These are phyloP conservation scores for Leucosporidium creatinivorum DNA, from an alignment of 768 basidiomycete species.

Conservation along the genomic window DNA sequence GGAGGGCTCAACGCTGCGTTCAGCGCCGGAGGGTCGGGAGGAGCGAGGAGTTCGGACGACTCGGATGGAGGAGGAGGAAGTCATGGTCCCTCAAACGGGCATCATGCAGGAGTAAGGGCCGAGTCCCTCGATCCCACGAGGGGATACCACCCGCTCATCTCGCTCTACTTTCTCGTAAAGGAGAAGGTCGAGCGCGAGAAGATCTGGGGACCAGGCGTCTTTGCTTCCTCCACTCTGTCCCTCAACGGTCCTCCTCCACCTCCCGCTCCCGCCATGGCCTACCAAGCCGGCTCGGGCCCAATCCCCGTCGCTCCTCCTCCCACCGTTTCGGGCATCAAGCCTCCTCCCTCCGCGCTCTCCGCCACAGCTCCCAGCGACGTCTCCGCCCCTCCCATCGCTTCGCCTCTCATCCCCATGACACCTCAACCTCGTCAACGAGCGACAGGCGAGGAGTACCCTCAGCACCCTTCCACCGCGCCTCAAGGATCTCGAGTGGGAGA, in stretches of 20 bases:
- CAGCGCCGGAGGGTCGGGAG: not conserved
- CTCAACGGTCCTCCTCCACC: constrained; percentile 38
- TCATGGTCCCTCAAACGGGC: not conserved
- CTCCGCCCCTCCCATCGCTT: constrained; percentile 8
- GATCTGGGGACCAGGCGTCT: constrained; percentile 87
- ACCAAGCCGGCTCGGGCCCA: constrained; percentile 16
- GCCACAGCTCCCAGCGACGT: constrained; percentile 8
- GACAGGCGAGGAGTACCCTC: constrained; percentile 23
- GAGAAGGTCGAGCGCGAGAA: constrained; percentile 93
- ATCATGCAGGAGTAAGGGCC: constrained; percentile 3
- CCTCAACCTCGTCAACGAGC: constrained; percentile 31
- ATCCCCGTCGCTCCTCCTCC: not conserved
- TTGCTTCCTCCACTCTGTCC: constrained; percentile 78
- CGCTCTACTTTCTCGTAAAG: constrained; percentile 90
- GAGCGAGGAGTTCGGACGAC: not conserved
- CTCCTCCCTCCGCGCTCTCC: constrained; percentile 2
- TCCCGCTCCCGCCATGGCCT: constrained; percentile 31
- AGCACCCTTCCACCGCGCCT: constrained; percentile 13
- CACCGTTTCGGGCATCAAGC: constrained; percentile 1
- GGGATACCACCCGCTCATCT: constrained; percentile 89
- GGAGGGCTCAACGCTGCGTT: constrained; percentile 35
- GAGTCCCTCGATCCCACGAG: constrained; percentile 65
- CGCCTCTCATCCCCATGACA: constrained; percentile 22
- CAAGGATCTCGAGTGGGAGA: not conserved
- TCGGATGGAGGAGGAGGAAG: not conserved